Evolutionary conservation across 2,329 filamentous ascomycete species (phyloP).

Genomic region (Arachnomyces sp.): DNA sequence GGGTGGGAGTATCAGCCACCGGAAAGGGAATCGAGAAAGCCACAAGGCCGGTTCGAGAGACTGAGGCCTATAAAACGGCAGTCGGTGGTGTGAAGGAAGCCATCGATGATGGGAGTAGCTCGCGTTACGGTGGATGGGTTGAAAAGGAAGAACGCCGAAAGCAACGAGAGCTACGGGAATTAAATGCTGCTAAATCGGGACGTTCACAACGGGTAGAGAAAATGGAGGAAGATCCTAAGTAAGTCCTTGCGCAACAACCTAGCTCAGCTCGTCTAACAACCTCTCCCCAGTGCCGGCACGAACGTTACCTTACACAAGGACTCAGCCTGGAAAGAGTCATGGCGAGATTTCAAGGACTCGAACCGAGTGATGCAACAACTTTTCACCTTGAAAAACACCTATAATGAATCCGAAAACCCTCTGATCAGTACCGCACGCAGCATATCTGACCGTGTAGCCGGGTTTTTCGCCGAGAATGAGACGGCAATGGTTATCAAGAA

Average conservation of each 20-base stretch:
- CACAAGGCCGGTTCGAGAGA: slow-evolving; percentile 89
- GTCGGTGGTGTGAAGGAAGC: slow-evolving; percentile 72
- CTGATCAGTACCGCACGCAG: slow-evolving; percentile 85
- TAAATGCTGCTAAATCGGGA: slow-evolving; percentile 49
- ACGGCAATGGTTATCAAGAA: slow-evolving; percentile 97
- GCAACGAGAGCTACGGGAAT: slow-evolving; percentile 63
- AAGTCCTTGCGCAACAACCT: slow-evolving; percentile 35
- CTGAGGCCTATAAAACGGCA: slow-evolving; percentile 75
- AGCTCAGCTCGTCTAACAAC: slow-evolving; percentile 22
- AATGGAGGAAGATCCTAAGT: slow-evolving; percentile 80
- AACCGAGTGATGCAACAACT: slow-evolving; percentile 82
- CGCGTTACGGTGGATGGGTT: slow-evolving; percentile 89
- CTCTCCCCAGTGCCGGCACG: slow-evolving; percentile 67
- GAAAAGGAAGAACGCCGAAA: slow-evolving; percentile 90
- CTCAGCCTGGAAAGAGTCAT: slow-evolving; percentile 95
- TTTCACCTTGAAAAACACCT: slow-evolving; percentile 76
- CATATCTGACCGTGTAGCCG: slow-evolving; percentile 84
- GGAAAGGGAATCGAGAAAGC: slow-evolving; percentile 84
- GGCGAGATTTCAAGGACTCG: slow-evolving; percentile 86
- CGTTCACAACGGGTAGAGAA: slow-evolving; percentile 47
- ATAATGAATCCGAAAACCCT: slow-evolving; percentile 96
- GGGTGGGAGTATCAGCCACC: slow-evolving; percentile 76
- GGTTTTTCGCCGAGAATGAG: slow-evolving; percentile 98
- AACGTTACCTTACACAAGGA: slow-evolving; percentile 96
- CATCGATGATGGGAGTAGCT: slow-evolving; percentile 94